phyloP scores from a whole-genome alignment of 352 stramenopile species.

The Phytopythium litorale region DNA sequence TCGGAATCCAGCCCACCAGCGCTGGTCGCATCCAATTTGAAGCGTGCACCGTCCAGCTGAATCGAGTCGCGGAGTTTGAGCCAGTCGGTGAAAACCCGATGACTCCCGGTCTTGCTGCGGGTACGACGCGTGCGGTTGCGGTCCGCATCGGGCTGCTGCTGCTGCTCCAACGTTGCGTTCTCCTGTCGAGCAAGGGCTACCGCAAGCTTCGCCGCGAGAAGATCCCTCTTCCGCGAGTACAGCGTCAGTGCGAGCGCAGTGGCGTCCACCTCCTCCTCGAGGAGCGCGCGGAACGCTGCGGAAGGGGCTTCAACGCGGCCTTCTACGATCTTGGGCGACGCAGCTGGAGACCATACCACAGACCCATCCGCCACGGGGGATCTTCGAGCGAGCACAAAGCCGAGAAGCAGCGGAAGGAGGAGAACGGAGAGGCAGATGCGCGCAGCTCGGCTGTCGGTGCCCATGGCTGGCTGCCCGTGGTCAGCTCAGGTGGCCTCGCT shows the following conservation, averaged over 20 bases:
- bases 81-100: conserved; percentile 24
- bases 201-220: conserved; percentile 7
- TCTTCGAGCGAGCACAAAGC: not conserved
- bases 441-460: not conserved
- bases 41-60: not conserved
- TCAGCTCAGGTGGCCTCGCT: not conserved
- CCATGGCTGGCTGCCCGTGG: not conserved
- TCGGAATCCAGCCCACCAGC: not conserved
- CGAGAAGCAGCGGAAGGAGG: not conserved
- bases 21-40: not conserved
- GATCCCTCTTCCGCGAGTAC: conserved; percentile 15
- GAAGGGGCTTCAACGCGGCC: not conserved
- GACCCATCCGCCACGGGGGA: not conserved
- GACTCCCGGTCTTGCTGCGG: not conserved
- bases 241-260: conserved; percentile 16
- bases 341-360: not conserved
- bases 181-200: not conserved
- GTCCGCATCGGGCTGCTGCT: not conserved
- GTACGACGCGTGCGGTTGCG: not conserved
- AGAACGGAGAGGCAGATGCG: not conserved
- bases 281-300: not conserved
- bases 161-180: not conserved
- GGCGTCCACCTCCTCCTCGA: conserved; percentile 7
- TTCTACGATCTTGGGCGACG: not conserved
- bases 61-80: conserved; percentile 14